A percentile compares a stretch with the other conserved stretches of the same genome.
phyloP scores from a whole-genome alignment of 1,284 basidiomycete species.

The Trichosporon inkin region DNA sequence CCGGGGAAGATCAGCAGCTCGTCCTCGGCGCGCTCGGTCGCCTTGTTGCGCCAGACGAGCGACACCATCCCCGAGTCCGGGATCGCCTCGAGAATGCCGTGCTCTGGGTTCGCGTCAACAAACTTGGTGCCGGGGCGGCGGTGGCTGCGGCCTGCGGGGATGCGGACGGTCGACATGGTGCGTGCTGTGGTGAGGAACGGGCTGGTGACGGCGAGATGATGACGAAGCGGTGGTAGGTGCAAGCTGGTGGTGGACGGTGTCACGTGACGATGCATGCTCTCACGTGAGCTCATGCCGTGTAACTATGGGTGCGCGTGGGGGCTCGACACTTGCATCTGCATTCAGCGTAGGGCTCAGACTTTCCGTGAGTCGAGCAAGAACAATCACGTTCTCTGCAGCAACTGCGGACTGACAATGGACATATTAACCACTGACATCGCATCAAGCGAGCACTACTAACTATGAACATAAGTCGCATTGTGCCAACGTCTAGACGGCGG shows the following conservation, averaged over 20 bases:
- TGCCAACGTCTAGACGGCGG: background rate
- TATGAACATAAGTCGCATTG: background rate
- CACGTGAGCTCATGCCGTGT: no score
- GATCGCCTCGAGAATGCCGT: slow-evolving; percentile 42
- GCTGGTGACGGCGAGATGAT: background rate
- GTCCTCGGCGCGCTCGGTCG: slow-evolving; percentile 35
- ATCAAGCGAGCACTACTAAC: background rate
- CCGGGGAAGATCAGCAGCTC: slow-evolving; percentile 50
- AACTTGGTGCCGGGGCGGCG: slow-evolving; percentile 42
- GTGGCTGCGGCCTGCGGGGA: slow-evolving; percentile 44
- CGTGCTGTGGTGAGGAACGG: background rate
- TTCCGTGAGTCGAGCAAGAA: no score
- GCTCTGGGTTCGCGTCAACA: slow-evolving; percentile 47
- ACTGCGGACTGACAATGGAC: background rate
- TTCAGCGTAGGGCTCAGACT: no score
- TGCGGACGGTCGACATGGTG: slow-evolving; percentile 34
- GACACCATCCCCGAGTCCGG: slow-evolving; percentile 39
- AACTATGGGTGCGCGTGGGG: no score
- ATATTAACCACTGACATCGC: background rate
- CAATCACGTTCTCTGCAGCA: no score
- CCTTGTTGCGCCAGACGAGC: slow-evolving; percentile 40
- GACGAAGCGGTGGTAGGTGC: background rate
- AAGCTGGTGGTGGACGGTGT: background rate
- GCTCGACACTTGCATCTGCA: no score
- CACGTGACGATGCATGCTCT: no score